A percentile compares a stretch with the other conserved stretches of the same genome.
These are phyloP conservation scores for Sequoiadendron giganteum DNA, from an alignment of 75 land plant genomes.

Conservation along the genomic window DNA sequence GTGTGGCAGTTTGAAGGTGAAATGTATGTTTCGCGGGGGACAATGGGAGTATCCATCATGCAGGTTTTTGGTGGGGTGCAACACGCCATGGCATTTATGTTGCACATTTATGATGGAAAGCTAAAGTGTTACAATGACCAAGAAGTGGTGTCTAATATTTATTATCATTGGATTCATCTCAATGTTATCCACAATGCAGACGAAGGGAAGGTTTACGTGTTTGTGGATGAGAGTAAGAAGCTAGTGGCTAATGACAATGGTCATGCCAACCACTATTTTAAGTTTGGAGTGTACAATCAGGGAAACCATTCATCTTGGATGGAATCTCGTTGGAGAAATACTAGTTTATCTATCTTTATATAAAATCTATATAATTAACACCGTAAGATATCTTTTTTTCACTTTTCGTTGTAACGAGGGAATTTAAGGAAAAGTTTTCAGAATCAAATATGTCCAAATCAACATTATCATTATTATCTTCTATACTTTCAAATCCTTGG, in stretches of 20 bases:
- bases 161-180: not conserved
- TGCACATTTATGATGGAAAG: conserved; percentile 24
- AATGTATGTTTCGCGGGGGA: conserved; percentile 18
- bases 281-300: conserved; percentile 32
- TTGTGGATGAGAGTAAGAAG: conserved; percentile 16
- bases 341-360: no score
- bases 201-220: conserved; percentile 19
- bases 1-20: conserved; percentile 41
- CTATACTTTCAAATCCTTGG: no score
- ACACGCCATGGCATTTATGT: conserved; percentile 25
- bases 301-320: no score
- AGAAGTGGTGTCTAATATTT: not conserved
- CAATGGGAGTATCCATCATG: conserved; percentile 28
- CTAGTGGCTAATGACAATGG: not conserved
- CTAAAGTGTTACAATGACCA: conserved; percentile 13
- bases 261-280: conserved; percentile 22
- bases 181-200: not conserved
- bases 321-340: no score
- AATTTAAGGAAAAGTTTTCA: no score
- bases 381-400: no score
- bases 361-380: no score
- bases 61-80: conserved; percentile 22
- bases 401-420: no score
- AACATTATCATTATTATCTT: not conserved
- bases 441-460: no score